These are phyloP conservation scores for Trichomonascaceae sp. DNA, from an alignment of 1,139 yeast genomes.

Conservation along the genomic window DNA sequence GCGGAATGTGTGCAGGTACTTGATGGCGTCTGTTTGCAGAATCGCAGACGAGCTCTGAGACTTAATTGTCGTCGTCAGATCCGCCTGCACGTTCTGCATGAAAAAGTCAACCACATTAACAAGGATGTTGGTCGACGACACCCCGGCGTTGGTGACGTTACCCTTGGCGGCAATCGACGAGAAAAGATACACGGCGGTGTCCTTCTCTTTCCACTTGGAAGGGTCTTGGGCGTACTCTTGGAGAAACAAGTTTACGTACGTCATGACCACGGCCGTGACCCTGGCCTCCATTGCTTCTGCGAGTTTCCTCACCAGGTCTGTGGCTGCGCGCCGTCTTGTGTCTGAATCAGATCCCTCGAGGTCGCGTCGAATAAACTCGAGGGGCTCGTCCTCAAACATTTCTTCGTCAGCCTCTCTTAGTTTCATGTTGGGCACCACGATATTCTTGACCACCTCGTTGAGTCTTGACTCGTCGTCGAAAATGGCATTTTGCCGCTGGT, in stretches of 20 bases:
- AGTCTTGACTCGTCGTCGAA: constrained; percentile 59
- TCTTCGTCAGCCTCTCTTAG: constrained; percentile 78
- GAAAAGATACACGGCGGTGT: constrained; percentile 74
- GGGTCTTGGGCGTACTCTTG: constrained; percentile 31
- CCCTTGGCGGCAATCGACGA: constrained; percentile 89
- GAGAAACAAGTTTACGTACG: constrained; percentile 61
- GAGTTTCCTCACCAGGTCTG: constrained; percentile 79
- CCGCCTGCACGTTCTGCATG: constrained; percentile 66
- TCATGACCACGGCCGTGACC: constrained; percentile 64
- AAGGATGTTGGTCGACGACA: constrained; percentile 71
- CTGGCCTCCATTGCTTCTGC: constrained; percentile 65
- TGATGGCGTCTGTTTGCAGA: constrained; percentile 82
- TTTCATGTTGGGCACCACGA: constrained; percentile 77
- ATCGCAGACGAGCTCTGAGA: constrained; percentile 29
- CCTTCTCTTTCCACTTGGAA: constrained; percentile 69
- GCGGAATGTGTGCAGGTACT: constrained; percentile 78
- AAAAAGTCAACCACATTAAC: constrained; percentile 85
- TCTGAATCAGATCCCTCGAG: constrained; percentile 92
- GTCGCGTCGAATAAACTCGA: constrained; percentile 81
- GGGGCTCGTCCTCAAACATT: constrained; percentile 91
- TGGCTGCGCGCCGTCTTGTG: constrained; percentile 81
- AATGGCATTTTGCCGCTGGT: constrained; percentile 42
- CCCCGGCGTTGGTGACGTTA: constrained; percentile 70
- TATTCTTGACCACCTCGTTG: constrained; percentile 66
- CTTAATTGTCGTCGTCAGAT: constrained; percentile 38